phyloP scores from a whole-genome alignment of 208 protist genomes.

The Trypanosoma rangeli region DNA sequence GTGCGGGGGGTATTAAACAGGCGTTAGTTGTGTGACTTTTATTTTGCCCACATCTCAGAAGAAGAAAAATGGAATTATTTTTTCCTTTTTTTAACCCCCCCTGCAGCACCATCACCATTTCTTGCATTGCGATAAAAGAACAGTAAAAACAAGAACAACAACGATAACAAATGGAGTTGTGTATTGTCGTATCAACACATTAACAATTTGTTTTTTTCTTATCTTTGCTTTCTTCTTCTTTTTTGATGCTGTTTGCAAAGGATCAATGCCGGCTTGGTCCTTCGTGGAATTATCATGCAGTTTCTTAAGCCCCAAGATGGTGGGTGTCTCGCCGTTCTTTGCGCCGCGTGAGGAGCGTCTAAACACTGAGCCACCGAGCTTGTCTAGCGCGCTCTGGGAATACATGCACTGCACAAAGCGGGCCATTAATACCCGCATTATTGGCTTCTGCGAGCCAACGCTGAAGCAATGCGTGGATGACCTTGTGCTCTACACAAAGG shows the following conservation, averaged over 20 bases:
- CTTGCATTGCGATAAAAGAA: too few species aligned
- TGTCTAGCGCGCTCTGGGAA: slow-evolving; percentile 46
- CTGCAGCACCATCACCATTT: too few species aligned
- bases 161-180: too few species aligned
- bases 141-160: too few species aligned
- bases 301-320: slow-evolving; percentile 66
- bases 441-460: slow-evolving; percentile 85
- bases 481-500: slow-evolving; percentile 47
- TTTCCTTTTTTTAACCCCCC: too few species aligned
- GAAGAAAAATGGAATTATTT: too few species aligned
- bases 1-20: not conserved
- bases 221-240: slow-evolving; percentile 4
- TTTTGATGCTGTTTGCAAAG: not conserved
- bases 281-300: slow-evolving; percentile 77
- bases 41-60: not conserved
- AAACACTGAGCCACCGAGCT: slow-evolving; percentile 31
- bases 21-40: not conserved
- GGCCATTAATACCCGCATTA: slow-evolving; percentile 82
- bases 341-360: slow-evolving; percentile 35
- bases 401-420: slow-evolving; percentile 80
- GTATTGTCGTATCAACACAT: not conserved
- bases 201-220: slow-evolving; percentile 1
- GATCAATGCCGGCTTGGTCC: slow-evolving; percentile 45
- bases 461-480: slow-evolving; percentile 79
- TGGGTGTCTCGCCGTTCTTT: slow-evolving; percentile 68